Conservation (phyloP, 2,329 filamentous ascomycete species). For the Dothidotthia symphoricarpi region DNA sequence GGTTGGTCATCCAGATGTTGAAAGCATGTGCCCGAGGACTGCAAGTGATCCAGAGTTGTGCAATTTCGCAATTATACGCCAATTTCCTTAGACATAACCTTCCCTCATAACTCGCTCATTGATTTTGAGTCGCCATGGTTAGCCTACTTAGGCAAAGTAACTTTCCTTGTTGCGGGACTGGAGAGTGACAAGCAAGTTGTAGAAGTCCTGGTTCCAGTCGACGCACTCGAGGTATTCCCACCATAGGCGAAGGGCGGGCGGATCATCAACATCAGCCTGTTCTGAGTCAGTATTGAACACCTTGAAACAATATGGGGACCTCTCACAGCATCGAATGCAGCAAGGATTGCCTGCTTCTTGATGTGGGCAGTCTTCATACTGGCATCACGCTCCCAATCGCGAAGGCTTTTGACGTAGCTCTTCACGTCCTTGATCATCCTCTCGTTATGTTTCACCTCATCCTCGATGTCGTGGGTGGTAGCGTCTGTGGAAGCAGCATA, state of each 20-base stretch:
- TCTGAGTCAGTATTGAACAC: slow-evolving; percentile 1
- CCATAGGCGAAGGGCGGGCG: slow-evolving; percentile 46
- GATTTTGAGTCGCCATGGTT: too few relatives aligned
- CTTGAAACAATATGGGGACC: neutral
- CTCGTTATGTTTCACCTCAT: slow-evolving; percentile 20
- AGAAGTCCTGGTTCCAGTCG: slow-evolving; percentile 44
- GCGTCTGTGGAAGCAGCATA: slow-evolving; percentile 11
- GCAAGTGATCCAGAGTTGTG: too few relatives aligned
- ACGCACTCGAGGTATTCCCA: slow-evolving; percentile 51
- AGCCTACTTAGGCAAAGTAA: too few relatives aligned
- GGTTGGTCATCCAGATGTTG: too few relatives aligned
- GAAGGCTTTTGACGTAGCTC: slow-evolving; percentile 36
- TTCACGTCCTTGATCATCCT: slow-evolving; percentile 34
- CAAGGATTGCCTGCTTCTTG: slow-evolving; percentile 40
- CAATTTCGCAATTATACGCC: too few relatives aligned
- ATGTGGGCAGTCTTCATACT: slow-evolving; percentile 37
- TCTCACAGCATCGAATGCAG: slow-evolving; percentile 42
- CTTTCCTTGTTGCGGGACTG: slow-evolving; percentile 11
- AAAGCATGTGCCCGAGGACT: too few relatives aligned
- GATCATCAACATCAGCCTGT: slow-evolving; percentile 41
- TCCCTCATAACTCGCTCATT: too few relatives aligned
- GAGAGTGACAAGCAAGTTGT: slow-evolving; percentile 39
- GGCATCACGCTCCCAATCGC: slow-evolving; percentile 44
- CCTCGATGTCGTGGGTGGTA: slow-evolving; percentile 14
- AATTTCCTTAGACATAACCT: too few relatives aligned